Base-by-base conservation (phyloP, 305 asterid species). In the Stenogyne calaminthoides region DNA sequence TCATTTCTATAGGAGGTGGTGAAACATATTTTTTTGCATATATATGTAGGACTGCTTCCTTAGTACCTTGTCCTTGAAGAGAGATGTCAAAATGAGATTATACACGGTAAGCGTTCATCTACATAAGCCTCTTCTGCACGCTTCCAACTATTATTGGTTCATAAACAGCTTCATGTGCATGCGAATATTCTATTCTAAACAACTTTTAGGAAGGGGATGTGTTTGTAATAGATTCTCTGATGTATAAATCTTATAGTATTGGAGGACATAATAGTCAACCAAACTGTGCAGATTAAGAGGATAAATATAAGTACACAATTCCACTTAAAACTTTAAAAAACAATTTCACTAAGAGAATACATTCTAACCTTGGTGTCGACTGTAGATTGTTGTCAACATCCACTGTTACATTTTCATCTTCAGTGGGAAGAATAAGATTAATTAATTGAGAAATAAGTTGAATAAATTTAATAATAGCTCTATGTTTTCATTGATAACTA, bases 361-460 rank as follows among this genome's bases (percentile, higher is more conserved):
- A 59, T 12, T 68, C 80, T 51, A 65, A 88, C 95, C 97, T 90
- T 59, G 78, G 72, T 29, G 64, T 80, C 67, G 86, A 69, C 70
- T 71, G 80, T 70, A 44, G 58, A 66, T 69, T 78, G 58, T 32
- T 73, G 49, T 68, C 73, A 22, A 60, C 80, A 76, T 72, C 85
- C 67, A 65, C 54, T 47, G 34, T 71, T 39, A 67, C 72, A 59
- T 64, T 76, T 70, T 52, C 65, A 74, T 76, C 84, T 73, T 73
- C 95, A 87, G 87, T 42, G 36, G 40, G 54, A 10, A 64, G 56
- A 47, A 59, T 12, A 61, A 32, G 5, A 42, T 60, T 7, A 40
- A 56, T 59, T 37, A 72, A 40, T 59, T 49, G 10, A 52, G 71
- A 63, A 34, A 36, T 46, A 46, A 49, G 18, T 55, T 18, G 61